phyloP scores from a whole-genome alignment of 2,329 filamentous ascomycete species.

The Lomentospora prolificans region DNA sequence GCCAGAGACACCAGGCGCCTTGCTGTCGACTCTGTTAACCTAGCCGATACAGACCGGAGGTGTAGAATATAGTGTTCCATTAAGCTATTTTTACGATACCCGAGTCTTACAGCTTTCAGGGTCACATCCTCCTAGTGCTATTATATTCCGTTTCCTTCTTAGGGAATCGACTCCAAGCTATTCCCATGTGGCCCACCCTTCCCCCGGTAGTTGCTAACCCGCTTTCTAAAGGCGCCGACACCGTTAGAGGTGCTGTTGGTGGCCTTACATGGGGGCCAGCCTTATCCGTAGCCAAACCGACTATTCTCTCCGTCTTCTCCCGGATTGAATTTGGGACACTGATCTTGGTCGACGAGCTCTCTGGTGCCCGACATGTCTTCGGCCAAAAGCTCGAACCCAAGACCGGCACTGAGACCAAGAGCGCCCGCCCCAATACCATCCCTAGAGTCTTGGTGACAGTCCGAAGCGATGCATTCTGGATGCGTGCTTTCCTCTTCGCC shows the following conservation, averaged over 20 bases:
- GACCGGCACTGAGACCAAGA: constrained; percentile 25
- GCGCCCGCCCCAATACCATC: constrained; percentile 21
- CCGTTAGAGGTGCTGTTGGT: constrained; percentile 31
- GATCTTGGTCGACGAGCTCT: constrained; percentile 35
- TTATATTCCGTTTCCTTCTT: neutral
- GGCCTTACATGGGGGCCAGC: constrained; percentile 37
- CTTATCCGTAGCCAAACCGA: constrained; percentile 33
- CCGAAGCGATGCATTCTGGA: constrained; percentile 59
- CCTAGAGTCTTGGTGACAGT: constrained; percentile 47
- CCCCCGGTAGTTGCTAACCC: constrained; percentile 24
- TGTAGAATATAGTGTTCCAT: no score
- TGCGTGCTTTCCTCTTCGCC: constrained; percentile 56
- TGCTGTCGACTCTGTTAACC: neutral
- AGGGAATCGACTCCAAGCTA: neutral
- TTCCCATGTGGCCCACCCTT: neutral
- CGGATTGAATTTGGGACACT: constrained; percentile 38
- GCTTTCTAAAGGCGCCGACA: constrained; percentile 27
- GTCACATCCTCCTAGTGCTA: no score
- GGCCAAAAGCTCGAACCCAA: constrained; percentile 33
- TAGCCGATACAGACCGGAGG: neutral
- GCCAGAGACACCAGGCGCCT: no score
- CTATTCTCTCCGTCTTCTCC: constrained; percentile 34
- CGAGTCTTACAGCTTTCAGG: no score
- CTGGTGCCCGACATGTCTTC: constrained; percentile 29
- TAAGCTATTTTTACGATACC: no score